These are phyloP conservation scores for Rhododendron ferrugineum DNA, from an alignment of 148 eudicot genomes.

Conservation along the genomic window DNA sequence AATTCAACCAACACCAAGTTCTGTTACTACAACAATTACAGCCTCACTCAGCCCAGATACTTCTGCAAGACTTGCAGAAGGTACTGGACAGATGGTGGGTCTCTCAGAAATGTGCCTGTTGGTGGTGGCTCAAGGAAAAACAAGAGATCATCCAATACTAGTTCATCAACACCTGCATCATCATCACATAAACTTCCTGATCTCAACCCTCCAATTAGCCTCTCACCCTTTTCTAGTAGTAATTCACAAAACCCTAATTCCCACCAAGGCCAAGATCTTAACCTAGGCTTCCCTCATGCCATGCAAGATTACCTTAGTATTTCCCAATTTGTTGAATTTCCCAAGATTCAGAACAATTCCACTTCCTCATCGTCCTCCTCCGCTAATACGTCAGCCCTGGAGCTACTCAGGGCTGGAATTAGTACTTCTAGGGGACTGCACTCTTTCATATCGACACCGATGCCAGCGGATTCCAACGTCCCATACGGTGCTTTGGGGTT, in stretches of 20 bases:
- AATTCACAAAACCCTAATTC: slow-evolving; percentile 46
- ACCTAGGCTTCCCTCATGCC: slow-evolving; percentile 39
- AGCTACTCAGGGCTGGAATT: slow-evolving; percentile 49
- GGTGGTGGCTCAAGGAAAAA: slow-evolving; percentile 84
- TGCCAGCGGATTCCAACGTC: slow-evolving; percentile 26
- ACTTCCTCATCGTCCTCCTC: slow-evolving; percentile 23
- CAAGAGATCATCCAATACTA: slow-evolving; percentile 37
- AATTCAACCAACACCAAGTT: slow-evolving; percentile 72
- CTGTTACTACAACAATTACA: slow-evolving; percentile 85
- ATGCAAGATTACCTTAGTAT: slow-evolving; percentile 28
- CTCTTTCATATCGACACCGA: slow-evolving; percentile 30
- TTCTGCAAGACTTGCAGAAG: slow-evolving; percentile 82
- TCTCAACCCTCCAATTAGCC: slow-evolving; percentile 39
- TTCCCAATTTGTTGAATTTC: slow-evolving; percentile 32
- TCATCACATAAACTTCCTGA: slow-evolving; percentile 30
- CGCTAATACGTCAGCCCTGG: slow-evolving; percentile 34
- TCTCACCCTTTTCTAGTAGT: slow-evolving; percentile 15
- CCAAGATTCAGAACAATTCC: slow-evolving; percentile 28
- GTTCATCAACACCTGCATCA: slow-evolving; percentile 5
- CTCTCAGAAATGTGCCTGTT: slow-evolving; percentile 72
- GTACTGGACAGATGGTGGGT: slow-evolving; percentile 84
- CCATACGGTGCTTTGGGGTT: slow-evolving; percentile 38
- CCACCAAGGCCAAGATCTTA: slow-evolving; percentile 54
- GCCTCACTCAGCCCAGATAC: slow-evolving; percentile 75
- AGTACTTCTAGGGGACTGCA: slow-evolving; percentile 39